These are phyloP conservation scores for Plantago coronopus DNA, from an alignment of 305 asterid genomes.

Conservation along the genomic window DNA sequence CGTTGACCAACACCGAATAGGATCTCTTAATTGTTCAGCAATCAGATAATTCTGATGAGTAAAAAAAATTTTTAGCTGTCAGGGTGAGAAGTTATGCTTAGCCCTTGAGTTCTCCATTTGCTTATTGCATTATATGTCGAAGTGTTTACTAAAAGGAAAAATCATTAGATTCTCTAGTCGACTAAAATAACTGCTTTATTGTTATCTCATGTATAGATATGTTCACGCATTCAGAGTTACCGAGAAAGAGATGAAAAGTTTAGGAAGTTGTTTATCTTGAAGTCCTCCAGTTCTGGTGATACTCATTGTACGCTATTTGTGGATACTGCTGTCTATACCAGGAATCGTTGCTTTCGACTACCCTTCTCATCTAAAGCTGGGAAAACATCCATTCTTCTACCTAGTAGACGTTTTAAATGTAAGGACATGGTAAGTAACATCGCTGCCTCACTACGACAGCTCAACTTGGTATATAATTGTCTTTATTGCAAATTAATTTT, in stretches of 20 bases:
- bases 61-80: no score
- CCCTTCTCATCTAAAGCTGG: constrained; percentile 92
- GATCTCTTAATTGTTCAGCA: not conserved
- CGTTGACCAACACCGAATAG: not conserved
- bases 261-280: constrained; percentile 56
- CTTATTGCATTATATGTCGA: constrained; percentile 11
- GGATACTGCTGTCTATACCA: constrained; percentile 90
- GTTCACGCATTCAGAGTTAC: constrained; percentile 60
- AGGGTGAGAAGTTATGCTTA: no score
- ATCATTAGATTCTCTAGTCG: constrained; percentile 11
- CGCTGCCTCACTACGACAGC: constrained; percentile 17
- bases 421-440: constrained; percentile 67
- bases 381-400: constrained; percentile 70
- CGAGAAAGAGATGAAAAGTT: constrained; percentile 56
- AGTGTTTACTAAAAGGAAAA: no score
- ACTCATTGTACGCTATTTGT: constrained; percentile 53
- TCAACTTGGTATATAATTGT: constrained; percentile 11
- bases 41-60: not conserved
- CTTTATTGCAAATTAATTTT: not conserved
- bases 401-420: constrained; percentile 90
- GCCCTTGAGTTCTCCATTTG: not conserved
- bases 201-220: constrained; percentile 48
- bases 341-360: constrained; percentile 95
- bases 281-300: constrained; percentile 56
- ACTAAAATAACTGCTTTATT: constrained; percentile 10